A percentile compares a stretch with the other conserved stretches of the same genome.
Evolutionary conservation across 805 yeast species (phyloP).

Genomic region (Nakazawaea peltata): DNA sequence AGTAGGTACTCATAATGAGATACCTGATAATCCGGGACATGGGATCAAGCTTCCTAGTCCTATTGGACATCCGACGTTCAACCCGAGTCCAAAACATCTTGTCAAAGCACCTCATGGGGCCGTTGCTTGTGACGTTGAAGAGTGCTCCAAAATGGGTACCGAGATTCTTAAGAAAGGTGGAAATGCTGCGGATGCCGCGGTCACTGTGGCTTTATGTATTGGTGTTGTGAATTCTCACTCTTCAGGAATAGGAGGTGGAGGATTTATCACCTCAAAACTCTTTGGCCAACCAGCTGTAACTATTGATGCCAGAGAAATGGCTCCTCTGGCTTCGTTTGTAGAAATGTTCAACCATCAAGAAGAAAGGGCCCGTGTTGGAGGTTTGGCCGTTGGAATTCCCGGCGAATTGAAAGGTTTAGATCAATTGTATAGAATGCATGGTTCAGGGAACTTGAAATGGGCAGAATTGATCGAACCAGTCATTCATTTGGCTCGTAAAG

Average conservation of each 20-base stretch:
- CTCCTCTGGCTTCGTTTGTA: slow-evolving; percentile 56
- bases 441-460: slow-evolving; percentile 72
- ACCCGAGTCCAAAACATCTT: slow-evolving; percentile 31
- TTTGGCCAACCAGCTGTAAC: slow-evolving; percentile 41
- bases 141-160: slow-evolving; percentile 58
- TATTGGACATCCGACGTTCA: slow-evolving; percentile 30
- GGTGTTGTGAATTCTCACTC: slow-evolving; percentile 78
- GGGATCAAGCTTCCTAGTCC: neutral
- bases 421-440: slow-evolving; percentile 48
- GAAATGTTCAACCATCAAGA: slow-evolving; percentile 55
- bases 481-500: slow-evolving; percentile 50
- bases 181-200: slow-evolving; percentile 90
- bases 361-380: slow-evolving; percentile 59
- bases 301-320: slow-evolving; percentile 85
- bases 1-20: too few species aligned
- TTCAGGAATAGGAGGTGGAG: slow-evolving; percentile 94
- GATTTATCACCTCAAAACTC: slow-evolving; percentile 47
- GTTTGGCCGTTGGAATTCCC: slow-evolving; percentile 83
- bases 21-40: too few species aligned
- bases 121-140: slow-evolving; percentile 58
- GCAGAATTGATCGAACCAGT: slow-evolving; percentile 68
- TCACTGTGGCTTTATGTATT: slow-evolving; percentile 80
- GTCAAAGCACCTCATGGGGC: slow-evolving; percentile 43
- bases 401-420: slow-evolving; percentile 88
- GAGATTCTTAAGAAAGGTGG: slow-evolving; percentile 51